Base-by-base conservation (phyloP, 1,284 basidiomycete genomes). In the Xerocomus minutiporus region DNA sequence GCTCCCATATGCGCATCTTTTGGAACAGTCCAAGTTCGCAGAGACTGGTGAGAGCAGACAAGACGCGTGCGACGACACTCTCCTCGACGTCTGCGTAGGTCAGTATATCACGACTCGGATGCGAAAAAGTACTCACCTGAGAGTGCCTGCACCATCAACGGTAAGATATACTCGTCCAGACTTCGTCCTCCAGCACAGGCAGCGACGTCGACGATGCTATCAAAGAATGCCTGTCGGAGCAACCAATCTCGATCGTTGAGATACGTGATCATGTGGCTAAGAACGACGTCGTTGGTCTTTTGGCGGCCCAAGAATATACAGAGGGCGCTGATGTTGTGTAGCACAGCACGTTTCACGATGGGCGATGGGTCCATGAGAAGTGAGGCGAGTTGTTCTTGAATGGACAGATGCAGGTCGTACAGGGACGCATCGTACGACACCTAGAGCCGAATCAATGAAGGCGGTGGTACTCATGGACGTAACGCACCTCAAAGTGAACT, bases 251-350 rank as follows among this genome's bases (percentile, higher is more conserved):
- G 77, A 63, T 98, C 95, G 65, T 99, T 99, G 60, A 99, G 79
- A 65, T 97, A 99, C 0, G 97, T 99, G 68, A 99, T 95, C 86
- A 99, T 96, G 68, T 99, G 95, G 60, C 93, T 94, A 20, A 99
- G 75, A 6, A 99, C 76, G 3, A 96, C 89, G 61, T 99, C 95
- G 71, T 97, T 96, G 1, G 97, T 96, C 66, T 87, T 89, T 65
- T 93, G 88, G 25, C 91, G 75, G 3, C 95, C 96, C 35, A 99
- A 84, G 74, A 99, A 97, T 49, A 93, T 84, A 66, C 94, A 97
- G 6, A 99, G 75, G 0, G 88, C 84, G 1, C 89, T 89, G 31
- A 98, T 90, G 59, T 93, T 84, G 53, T 88, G 86, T 20, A 90
- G 65, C 11, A 89, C 79, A 5, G 88, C 84, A 20, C 88, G 80